Evolutionary conservation across 2,329 filamentous ascomycete species (phyloP).

Genomic region (Sporothrix mexicana): DNA sequence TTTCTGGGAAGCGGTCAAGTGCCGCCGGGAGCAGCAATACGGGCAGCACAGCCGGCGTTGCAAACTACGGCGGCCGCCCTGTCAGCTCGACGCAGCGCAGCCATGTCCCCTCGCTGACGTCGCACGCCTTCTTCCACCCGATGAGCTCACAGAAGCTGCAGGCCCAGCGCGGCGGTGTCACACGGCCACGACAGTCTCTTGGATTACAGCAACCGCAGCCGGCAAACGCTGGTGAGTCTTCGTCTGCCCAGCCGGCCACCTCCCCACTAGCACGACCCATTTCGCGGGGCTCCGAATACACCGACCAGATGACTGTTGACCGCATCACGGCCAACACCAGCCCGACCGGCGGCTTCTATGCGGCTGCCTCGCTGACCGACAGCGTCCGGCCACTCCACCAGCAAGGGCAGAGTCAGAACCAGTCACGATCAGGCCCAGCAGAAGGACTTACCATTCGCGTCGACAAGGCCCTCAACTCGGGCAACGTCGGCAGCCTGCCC

Average conservation of each 20-base stretch:
- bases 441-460: constrained; percentile 62
- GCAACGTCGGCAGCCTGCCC: constrained; percentile 50
- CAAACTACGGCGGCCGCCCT: constrained; percentile 55
- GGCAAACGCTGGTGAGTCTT: background rate
- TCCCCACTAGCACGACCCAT: constrained; percentile 61
- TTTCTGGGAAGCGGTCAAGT: constrained; percentile 54
- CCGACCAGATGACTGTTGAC: constrained; percentile 74
- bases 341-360: constrained; percentile 65
- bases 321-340: constrained; percentile 76
- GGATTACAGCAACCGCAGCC: constrained; percentile 32
- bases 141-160: constrained; percentile 97
- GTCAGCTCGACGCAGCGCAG: constrained; percentile 76
- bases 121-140: constrained; percentile 90
- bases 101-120: constrained; percentile 87
- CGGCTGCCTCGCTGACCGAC: constrained; percentile 70
- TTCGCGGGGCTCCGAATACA: constrained; percentile 81
- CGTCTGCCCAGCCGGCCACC: constrained; percentile 44
- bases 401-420: constrained; percentile 35
- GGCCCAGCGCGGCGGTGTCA: constrained; percentile 74
- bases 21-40: constrained; percentile 44
- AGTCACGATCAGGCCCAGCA: background rate
- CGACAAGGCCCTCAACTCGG: constrained; percentile 63
- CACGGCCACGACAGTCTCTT: constrained; percentile 46
- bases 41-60: constrained; percentile 41
- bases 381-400: constrained; percentile 78